These are phyloP conservation scores for Arabidopsis arenosa DNA, from an alignment of 345 rosid genomes.

Conservation along the genomic window DNA sequence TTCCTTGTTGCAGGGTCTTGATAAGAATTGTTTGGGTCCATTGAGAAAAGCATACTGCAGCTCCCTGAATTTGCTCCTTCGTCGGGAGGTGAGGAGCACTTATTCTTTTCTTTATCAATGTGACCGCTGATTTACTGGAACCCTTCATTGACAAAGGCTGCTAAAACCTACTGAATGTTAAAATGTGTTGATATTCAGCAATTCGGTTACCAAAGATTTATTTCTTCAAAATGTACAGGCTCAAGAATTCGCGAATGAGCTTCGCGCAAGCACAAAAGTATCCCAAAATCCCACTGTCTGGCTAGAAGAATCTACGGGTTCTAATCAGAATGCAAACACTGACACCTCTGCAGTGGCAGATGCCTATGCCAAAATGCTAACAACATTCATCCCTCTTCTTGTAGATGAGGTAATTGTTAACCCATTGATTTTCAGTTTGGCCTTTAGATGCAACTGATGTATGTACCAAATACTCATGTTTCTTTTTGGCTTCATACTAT, in stretches of 20 bases:
- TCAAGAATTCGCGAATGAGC: conserved; percentile 98
- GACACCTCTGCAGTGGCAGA: conserved; percentile 96
- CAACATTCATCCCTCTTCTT: conserved; percentile 95
- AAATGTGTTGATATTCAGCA: conserved; percentile 11
- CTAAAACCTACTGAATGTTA: conserved; percentile 18
- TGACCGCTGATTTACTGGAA: conserved; percentile 9
- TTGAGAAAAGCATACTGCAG: conserved; percentile 97
- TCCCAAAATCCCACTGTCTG: conserved; percentile 91
- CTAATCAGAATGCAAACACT: conserved; percentile 65
- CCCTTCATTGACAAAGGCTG: background rate
- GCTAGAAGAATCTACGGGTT: conserved; percentile 92
- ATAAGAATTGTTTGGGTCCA: conserved; percentile 83
- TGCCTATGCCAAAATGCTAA: conserved; percentile 96
- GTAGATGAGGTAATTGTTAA: conserved; percentile 83
- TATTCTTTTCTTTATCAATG: conserved; percentile 10
- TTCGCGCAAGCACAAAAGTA: conserved; percentile 99
- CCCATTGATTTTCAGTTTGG: conserved; percentile 19
- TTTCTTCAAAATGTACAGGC: conserved; percentile 57
- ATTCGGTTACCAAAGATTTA: conserved; percentile 6
- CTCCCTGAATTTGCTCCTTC: conserved; percentile 97
- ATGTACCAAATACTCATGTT: conserved; percentile 26
- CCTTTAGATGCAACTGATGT: conserved; percentile 19
- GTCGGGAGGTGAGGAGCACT: conserved; percentile 80
- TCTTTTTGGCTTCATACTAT: conserved; percentile 48
- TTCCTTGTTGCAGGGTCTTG: conserved; percentile 71